phyloP scores from a whole-genome alignment of 495 filamentous ascomycete species.

The Hypoxylon trugodes region DNA sequence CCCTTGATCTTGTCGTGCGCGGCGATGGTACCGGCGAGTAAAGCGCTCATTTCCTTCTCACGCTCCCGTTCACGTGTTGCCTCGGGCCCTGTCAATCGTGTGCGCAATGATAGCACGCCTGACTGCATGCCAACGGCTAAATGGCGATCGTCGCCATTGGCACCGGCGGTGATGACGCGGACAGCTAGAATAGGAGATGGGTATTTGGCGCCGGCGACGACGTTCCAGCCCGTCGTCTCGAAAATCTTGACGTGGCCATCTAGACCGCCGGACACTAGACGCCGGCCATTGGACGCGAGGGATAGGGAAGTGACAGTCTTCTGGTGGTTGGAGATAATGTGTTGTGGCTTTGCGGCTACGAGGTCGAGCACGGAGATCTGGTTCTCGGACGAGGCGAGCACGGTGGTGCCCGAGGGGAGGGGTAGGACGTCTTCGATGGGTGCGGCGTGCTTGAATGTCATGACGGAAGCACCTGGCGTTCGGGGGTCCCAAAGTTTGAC shows the following conservation, averaged over 20 bases:
- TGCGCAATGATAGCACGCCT: conserved; percentile 86
- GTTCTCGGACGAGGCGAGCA: conserved; percentile 85
- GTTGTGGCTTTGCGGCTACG: conserved; percentile 85
- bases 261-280: conserved; percentile 84
- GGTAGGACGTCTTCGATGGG: conserved; percentile 87
- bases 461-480: conserved; percentile 68
- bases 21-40: conserved; percentile 78
- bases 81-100: conserved; percentile 82
- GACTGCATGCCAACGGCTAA: conserved; percentile 93
- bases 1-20: conserved; percentile 71
- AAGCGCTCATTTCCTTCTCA: conserved; percentile 84
- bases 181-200: conserved; percentile 87
- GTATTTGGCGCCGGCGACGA: conserved; percentile 92
- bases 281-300: conserved; percentile 76
- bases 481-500: conserved; percentile 94
- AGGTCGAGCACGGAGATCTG: conserved; percentile 94
- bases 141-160: conserved; percentile 82
- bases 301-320: conserved; percentile 91
- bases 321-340: conserved; percentile 91
- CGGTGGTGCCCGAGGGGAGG: conserved; percentile 82
- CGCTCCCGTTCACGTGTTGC: conserved; percentile 74
- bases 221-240: conserved; percentile 90
- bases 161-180: conserved; percentile 68
- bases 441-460: conserved; percentile 92
- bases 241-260: conserved; percentile 98